Base-by-base conservation (phyloP, 257 asterid species). In the Knoxia roxburghii region DNA sequence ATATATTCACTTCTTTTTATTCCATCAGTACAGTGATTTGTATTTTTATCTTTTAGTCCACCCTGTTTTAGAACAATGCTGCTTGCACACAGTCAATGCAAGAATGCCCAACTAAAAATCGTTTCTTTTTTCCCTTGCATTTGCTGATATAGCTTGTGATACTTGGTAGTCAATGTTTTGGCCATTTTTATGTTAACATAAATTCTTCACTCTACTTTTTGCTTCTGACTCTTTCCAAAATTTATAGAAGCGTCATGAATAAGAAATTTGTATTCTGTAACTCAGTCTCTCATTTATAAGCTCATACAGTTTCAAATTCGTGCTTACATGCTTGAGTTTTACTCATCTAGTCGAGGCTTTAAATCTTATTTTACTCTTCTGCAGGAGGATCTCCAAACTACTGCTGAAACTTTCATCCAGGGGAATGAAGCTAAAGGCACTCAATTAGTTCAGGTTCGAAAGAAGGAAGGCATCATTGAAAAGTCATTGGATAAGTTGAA, bases 401-500 rank as follows among this genome's bases (percentile, higher is more conserved):
- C 75, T 53, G 86, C 78, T 77, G 82, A 68, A 64, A 73, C 81
- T 69, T 77, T 79, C 56, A 71, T 64, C 48, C 74, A 67, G 56
- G 62, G 70, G 57, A 73, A 77, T 67, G 83, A 75, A 64, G 79
- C 76, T 64, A 81, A 73, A 80, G 73, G 79, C 32, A 33, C 74
- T 65, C 45, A 60, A 18, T 68, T 83, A 80, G 87, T 79, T 65
- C 87, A 68, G 57, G 75, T 76, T 75, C 84, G 78, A 84, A 88
- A 85, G 84, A 87, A 94, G 64, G 93, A 84, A 73, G 69, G 69
- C 72, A 78, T 94, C 50, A 78, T 94, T 58, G 93, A 70, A 73
- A 90, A 87, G 80, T 90, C 97, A 45, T 75, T 90, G 81, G 95
- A 90, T 60, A 88, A 90, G 81, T 84, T 94, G 82, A 90, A 83